Evolutionary conservation across 2,329 filamentous ascomycete species (phyloP).

Genomic region (Amylocarpus encephaloides): DNA sequence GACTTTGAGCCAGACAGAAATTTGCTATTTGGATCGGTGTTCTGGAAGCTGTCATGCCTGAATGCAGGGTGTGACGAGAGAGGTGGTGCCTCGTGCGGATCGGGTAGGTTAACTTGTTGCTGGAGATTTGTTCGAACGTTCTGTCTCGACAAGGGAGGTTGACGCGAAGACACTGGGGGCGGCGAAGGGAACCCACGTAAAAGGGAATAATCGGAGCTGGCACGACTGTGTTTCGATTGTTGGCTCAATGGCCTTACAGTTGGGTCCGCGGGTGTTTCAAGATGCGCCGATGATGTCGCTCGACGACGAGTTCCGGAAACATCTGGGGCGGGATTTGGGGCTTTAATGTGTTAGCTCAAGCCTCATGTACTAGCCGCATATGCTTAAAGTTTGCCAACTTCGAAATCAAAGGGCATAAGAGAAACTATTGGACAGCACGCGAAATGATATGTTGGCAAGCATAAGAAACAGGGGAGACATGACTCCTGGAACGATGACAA

Average conservation of each 20-base stretch:
- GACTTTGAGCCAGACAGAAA: constrained; percentile 10
- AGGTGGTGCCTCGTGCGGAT: constrained; percentile 28
- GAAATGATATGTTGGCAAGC: not conserved
- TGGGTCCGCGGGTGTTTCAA: constrained; percentile 48
- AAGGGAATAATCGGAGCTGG: constrained; percentile 64
- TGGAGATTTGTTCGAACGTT: constrained; percentile 30
- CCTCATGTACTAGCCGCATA: not conserved
- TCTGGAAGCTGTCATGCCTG: constrained; percentile 22
- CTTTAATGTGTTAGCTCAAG: constrained; percentile 10
- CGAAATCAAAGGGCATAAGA: not conserved
- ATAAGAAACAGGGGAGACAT: not conserved
- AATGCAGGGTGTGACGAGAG: constrained; percentile 30
- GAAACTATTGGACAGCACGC: not conserved
- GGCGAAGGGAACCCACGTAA: constrained; percentile 48
- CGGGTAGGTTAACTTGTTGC: constrained; percentile 25
- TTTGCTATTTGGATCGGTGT: constrained; percentile 15
- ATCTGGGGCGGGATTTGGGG: constrained; percentile 9
- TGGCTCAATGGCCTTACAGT: constrained; percentile 50
- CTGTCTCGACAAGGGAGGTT: constrained; percentile 28
- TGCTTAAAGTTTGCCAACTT: not conserved
- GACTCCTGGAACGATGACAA: not conserved
- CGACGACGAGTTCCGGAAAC: constrained; percentile 44
- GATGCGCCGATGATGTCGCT: constrained; percentile 55
- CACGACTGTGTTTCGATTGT: constrained; percentile 61
- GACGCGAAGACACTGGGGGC: constrained; percentile 32